A percentile compares a stretch with the other conserved stretches of the same genome.
These are phyloP conservation scores for Candida andamanensis DNA, from an alignment of 805 yeast genomes.

Conservation along the genomic window DNA sequence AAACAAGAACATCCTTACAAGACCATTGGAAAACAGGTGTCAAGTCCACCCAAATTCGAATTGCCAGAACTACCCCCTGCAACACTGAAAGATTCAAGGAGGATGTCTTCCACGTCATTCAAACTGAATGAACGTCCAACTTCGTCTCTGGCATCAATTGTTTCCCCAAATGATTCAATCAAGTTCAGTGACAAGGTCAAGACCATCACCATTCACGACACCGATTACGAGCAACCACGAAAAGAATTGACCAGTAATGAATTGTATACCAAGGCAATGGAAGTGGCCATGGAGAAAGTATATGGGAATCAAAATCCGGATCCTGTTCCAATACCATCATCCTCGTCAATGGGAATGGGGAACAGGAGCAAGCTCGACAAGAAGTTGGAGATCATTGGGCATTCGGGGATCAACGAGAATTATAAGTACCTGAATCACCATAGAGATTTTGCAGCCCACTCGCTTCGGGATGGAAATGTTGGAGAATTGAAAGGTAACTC, in stretches of 20 bases:
- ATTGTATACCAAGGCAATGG: slow-evolving; percentile 50
- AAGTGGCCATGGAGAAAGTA: slow-evolving; percentile 52
- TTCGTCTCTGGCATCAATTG: slow-evolving; percentile 4
- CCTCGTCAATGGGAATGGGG: slow-evolving; percentile 3
- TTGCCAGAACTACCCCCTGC: slow-evolving; percentile 6
- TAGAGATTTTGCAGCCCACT: slow-evolving; percentile 26
- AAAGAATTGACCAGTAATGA: slow-evolving; percentile 29
- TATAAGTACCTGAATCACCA: slow-evolving; percentile 27
- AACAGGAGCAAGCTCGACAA: slow-evolving; percentile 11
- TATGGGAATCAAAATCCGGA: slow-evolving; percentile 35
- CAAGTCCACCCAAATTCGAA: slow-evolving; percentile 10
- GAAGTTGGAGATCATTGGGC: slow-evolving; percentile 9
- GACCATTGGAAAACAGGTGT: slow-evolving; percentile 7
- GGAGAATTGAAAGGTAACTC: slow-evolving; percentile 12
- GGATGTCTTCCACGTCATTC: slow-evolving; percentile 2
- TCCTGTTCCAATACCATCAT: background rate
- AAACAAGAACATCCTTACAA: slow-evolving; percentile 17
- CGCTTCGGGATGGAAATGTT: slow-evolving; percentile 20
- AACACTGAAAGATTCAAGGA: background rate
- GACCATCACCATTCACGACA: slow-evolving; percentile 25
- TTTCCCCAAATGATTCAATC: slow-evolving; percentile 28
- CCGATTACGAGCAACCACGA: slow-evolving; percentile 4
- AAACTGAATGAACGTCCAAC: background rate
- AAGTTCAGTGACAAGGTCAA: slow-evolving; percentile 34
- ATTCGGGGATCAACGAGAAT: slow-evolving; percentile 12